Evolutionary conservation across 768 basidiomycete species (phyloP), one percentile per base, ranked within the genome.

Genomic region (Termitomyces sp.): DNA sequence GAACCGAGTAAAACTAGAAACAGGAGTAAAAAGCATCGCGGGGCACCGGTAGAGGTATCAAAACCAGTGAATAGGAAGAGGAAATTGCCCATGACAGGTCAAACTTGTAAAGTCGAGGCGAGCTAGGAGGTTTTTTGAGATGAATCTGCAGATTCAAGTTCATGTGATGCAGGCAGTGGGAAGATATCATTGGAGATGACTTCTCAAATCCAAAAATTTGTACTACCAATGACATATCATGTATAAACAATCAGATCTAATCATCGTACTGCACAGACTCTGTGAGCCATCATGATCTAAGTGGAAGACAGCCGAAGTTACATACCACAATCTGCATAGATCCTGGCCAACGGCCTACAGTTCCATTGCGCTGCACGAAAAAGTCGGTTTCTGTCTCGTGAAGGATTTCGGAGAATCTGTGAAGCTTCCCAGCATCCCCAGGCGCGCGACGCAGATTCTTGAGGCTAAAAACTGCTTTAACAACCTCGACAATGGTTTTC

Each of bases 361-460:
- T 66, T 12, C 78, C 78, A 63, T 74, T 71, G 20, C 71, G 70
- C 44, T 67, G 68, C 36, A 76, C 42, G 59, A 69, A 77, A 35
- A 72, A 67, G 52, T 75, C 73, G 35, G 67, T 70, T 59, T 76
- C 77, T 13, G 74, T 76, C 57, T 75, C 72, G 49, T 72, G 67
- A 11, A 75, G 52, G 6, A 67, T 46, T 16, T 65, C 67, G 44
- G 62, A 63, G 64, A 76, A 78, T 4, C 73, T 66, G 24, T 66
- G 66, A 24, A 83, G 70, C 28, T 58, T 66, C 1, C 84, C 84
- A 12, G 76, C 70, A 49, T 71, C 65, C 0, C 81, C 82, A 11
- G 76, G 71, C 0, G 80, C 83, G 42, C 80, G 78, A 18, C 79
- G 76, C 33, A 84, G 60, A 65, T 80, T 80, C 63, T 76, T 74